Evolutionary conservation across 805 yeast species (phyloP).

Genomic region (Starmerella etchellsii): DNA sequence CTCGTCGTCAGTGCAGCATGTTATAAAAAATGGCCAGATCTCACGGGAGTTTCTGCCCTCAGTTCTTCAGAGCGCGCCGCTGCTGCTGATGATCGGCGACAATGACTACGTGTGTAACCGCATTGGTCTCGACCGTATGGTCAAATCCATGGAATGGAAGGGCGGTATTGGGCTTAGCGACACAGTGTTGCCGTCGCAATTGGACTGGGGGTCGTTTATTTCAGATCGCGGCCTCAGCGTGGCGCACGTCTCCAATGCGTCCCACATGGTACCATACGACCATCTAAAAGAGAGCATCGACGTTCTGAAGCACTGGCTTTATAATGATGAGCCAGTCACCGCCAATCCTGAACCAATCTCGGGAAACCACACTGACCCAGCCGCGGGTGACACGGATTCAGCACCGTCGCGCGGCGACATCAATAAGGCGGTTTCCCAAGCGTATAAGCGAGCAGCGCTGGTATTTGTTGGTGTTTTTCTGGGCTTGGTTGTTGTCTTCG

Average conservation of each 20-base stretch:
- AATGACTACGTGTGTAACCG: constrained; percentile 81
- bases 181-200: neutral
- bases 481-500: no score
- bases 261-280: constrained; percentile 93
- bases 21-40: constrained; percentile 40
- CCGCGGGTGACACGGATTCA: no score
- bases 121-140: constrained; percentile 56
- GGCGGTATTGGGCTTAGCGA: constrained; percentile 30
- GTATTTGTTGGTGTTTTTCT: no score
- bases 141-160: constrained; percentile 52
- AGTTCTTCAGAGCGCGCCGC: constrained; percentile 43
- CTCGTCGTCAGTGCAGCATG: constrained; percentile 40
- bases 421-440: no score
- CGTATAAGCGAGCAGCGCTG: no score
- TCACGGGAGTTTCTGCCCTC: constrained; percentile 55
- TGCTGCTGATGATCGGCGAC: constrained; percentile 75
- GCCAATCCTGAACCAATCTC: no score
- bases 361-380: no score
- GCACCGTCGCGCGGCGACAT: constrained; percentile 2
- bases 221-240: constrained; percentile 62
- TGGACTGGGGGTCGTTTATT: constrained; percentile 5
- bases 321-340: neutral
- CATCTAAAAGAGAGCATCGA: constrained; percentile 11
- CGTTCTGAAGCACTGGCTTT: neutral
- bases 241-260: constrained; percentile 57